Percentiles rank a stretch among this genome's conserved stretches.
Evolutionary conservation across 2,329 filamentous ascomycete species (phyloP).

Genomic region (Aspergillus calidoustus): DNA sequence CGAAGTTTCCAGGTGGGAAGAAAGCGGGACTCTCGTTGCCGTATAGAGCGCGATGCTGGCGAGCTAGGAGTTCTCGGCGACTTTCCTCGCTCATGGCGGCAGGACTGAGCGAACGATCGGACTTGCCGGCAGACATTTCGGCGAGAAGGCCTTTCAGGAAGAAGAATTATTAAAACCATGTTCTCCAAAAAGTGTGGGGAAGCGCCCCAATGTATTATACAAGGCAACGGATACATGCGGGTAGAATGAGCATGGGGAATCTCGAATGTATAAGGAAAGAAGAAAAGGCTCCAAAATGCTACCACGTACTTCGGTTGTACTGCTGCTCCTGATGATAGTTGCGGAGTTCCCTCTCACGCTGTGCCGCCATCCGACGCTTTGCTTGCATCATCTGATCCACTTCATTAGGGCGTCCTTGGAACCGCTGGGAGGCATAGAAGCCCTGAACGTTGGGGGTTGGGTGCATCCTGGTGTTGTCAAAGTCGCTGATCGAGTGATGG

Average conservation of each 20-base stretch:
- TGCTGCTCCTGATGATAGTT: conserved; percentile 99
- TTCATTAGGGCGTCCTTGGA: conserved; percentile 85
- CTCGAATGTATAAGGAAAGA: conserved; percentile 38
- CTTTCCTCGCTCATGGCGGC: conserved; percentile 92
- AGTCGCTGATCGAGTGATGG: conserved; percentile 84
- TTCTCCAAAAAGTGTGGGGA: conserved; percentile 36
- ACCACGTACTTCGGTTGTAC: conserved; percentile 91
- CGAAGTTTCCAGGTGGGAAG: conserved; percentile 68
- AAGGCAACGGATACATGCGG: conserved; percentile 49
- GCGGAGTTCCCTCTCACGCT: conserved; percentile 97
- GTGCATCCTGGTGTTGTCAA: conserved; percentile 75
- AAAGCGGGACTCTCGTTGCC: conserved; percentile 71
- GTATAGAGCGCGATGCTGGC: conserved; percentile 93
- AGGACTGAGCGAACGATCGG: conserved; percentile 83
- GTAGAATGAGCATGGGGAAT: conserved; percentile 42
- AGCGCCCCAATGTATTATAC: conserved; percentile 48
- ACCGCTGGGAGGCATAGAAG: conserved; percentile 92
- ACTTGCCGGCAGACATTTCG: conserved; percentile 75
- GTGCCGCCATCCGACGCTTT: conserved; percentile 98
- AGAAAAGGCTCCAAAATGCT: conserved; percentile 38
- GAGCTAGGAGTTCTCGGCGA: conserved; percentile 91
- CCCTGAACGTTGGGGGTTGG: conserved; percentile 82
- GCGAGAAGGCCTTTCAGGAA: conserved; percentile 63
- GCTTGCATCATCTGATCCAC: conserved; percentile 99
- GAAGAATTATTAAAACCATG: conserved; percentile 48